phyloP scores from a whole-genome alignment of 179 eudicot genomes.

The Patellifolia procumbens region DNA sequence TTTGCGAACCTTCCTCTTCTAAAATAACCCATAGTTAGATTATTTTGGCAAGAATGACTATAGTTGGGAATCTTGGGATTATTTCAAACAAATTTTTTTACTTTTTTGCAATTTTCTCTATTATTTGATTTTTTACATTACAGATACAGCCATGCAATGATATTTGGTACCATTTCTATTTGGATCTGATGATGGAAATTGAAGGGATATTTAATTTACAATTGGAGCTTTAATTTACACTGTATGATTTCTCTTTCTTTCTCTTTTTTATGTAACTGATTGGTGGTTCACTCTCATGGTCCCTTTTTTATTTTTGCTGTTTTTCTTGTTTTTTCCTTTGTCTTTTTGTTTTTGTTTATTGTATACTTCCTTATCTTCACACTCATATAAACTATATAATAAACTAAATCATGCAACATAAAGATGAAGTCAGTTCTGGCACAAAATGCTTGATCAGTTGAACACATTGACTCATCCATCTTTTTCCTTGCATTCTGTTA shows the following conservation, averaged over 20 bases:
- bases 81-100: too few relatives aligned
- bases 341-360: conserved; percentile 24
- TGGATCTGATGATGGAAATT: neutral
- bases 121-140: neutral
- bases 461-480: conserved; percentile 4
- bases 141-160: conserved; percentile 20
- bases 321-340: conserved; percentile 22
- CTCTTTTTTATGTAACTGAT: conserved; percentile 22
- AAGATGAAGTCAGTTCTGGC: neutral
- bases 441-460: conserved; percentile 1
- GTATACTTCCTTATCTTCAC: conserved; percentile 16
- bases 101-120: too few relatives aligned
- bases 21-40: too few relatives aligned
- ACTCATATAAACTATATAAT: neutral
- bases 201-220: conserved; percentile 13
- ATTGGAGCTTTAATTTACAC: conserved; percentile 17
- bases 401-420: neutral
- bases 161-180: neutral
- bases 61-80: too few relatives aligned
- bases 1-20: too few relatives aligned
- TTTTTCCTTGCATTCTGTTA: neutral
- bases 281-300: conserved; percentile 24
- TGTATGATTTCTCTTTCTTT: conserved; percentile 25
- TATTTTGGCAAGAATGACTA: too few relatives aligned
- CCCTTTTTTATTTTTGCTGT: conserved; percentile 20